Conservation (phyloP, 2,329 filamentous ascomycete genomes). For the Verticillium albo-atrum region DNA sequence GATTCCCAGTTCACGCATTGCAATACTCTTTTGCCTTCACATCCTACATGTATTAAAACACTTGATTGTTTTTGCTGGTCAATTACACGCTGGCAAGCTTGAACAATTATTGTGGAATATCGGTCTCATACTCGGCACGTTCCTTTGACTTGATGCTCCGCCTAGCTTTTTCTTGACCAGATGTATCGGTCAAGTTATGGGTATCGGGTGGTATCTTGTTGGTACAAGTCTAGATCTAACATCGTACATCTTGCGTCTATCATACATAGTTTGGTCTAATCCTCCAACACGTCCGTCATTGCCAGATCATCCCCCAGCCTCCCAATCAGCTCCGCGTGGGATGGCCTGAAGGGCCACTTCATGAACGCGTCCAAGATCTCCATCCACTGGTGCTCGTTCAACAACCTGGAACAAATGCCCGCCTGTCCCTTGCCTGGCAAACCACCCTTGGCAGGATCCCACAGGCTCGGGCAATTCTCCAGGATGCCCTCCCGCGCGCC, state of each 20-base stretch:
- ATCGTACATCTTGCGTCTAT: background rate
- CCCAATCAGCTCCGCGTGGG: conserved; percentile 42
- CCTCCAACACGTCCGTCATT: background rate
- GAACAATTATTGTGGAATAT: too few species aligned
- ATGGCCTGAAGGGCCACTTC: conserved; percentile 60
- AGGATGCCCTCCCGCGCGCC: conserved; percentile 54
- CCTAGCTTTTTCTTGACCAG: too few species aligned
- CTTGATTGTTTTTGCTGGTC: too few species aligned
- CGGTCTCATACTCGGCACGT: too few species aligned
- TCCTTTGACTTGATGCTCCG: too few species aligned
- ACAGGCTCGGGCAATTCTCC: conserved; percentile 41
- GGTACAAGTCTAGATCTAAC: background rate
- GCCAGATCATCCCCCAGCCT: conserved; percentile 26
- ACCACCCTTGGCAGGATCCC: conserved; percentile 44
- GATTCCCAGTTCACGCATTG: conserved; percentile 2
- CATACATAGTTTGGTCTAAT: background rate
- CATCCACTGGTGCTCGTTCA: conserved; percentile 51
- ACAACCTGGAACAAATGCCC: conserved; percentile 37
- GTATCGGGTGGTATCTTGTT: background rate
- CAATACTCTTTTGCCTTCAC: background rate
- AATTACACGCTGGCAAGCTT: too few species aligned
- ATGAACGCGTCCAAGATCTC: conserved; percentile 58
- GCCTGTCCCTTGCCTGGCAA: conserved; percentile 29
- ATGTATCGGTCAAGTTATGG: too few species aligned
- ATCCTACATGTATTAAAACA: too few species aligned